A percentile compares a stretch with the other conserved stretches of the same genome.
Conservation (phyloP, 345 rosid genomes). For the Gynandropsis gynandra region DNA sequence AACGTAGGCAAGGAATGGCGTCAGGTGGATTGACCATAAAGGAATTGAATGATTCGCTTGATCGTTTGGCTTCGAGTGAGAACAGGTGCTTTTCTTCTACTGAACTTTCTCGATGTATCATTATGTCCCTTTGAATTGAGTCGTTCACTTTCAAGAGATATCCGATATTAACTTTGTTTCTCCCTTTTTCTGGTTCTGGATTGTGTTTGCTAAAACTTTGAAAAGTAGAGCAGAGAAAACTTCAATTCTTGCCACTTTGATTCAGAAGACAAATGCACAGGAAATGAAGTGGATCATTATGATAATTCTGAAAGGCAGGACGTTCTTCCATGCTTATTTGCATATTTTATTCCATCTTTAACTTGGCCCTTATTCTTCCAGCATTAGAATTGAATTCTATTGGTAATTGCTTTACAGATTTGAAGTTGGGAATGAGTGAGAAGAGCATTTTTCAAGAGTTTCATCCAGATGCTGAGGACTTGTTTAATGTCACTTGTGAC, state of each 20-base stretch:
- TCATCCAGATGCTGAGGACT: conserved; percentile 95
- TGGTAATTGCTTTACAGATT: conserved; percentile 42
- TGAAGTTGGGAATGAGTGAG: conserved; percentile 91
- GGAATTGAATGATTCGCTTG: conserved; percentile 77
- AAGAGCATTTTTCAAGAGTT: conserved; percentile 91
- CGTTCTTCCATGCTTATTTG: not conserved
- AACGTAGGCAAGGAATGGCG: conserved; percentile 72
- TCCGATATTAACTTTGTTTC: not conserved
- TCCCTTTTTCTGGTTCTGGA: not conserved
- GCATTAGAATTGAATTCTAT: not conserved
- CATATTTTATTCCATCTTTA: not conserved
- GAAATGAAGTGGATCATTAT: conserved; percentile 96
- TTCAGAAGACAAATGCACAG: conserved; percentile 87
- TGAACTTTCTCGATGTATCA: not conserved
- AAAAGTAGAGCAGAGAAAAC: conserved; percentile 55
- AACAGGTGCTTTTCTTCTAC: conserved; percentile 39
- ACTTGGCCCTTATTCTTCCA: not conserved
- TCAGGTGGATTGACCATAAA: conserved; percentile 65
- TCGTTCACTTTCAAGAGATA: not conserved
- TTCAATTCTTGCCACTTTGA: conserved; percentile 58
- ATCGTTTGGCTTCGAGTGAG: conserved; percentile 68
- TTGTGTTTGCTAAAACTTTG: conserved; percentile 2
- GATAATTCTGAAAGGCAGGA: conserved; percentile 80
- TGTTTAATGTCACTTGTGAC: conserved; percentile 96
- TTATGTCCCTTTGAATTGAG: not conserved